A percentile compares a stretch with the other conserved stretches of the same genome.
These are phyloP conservation scores for Elsinoe ampelina DNA, from an alignment of 2,329 filamentous ascomycete genomes.

Conservation along the genomic window DNA sequence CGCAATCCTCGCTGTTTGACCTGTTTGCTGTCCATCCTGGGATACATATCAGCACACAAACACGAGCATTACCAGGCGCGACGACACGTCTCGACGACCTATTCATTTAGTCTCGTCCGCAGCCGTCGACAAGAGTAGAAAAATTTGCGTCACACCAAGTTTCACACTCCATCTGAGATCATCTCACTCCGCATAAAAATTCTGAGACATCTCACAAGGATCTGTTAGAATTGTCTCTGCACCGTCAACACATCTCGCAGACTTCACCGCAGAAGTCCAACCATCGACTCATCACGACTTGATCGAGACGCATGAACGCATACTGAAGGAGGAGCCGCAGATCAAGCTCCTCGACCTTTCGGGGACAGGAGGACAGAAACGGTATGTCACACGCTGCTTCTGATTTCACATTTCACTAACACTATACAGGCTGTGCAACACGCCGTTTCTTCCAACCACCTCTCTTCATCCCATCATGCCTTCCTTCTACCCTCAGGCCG, in stretches of 20 bases:
- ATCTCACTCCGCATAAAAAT: neutral
- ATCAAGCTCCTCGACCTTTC: conserved; percentile 16
- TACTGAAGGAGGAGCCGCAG: conserved; percentile 15
- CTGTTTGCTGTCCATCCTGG: neutral
- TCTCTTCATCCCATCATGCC: conserved; percentile 37
- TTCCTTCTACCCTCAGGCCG: conserved; percentile 40
- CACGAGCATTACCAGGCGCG: neutral
- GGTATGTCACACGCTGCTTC: conserved; percentile 9
- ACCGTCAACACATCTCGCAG: neutral
- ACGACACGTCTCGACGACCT: conserved; percentile 21
- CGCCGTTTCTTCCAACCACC: conserved; percentile 34
- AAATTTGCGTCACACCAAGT: conserved; percentile 1
- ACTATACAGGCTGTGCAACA: conserved; percentile 25
- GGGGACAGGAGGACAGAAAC: conserved; percentile 15
- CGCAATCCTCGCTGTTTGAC: neutral
- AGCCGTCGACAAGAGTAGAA: conserved; percentile 2
- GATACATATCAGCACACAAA: neutral
- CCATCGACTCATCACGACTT: neutral
- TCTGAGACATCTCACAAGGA: neutral
- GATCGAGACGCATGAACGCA: conserved; percentile 16
- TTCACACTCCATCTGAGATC: conserved; percentile 9
- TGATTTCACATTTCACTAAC: neutral
- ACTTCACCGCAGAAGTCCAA: conserved; percentile 6
- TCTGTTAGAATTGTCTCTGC: neutral
- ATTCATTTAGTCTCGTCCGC: conserved; percentile 27